Conservation (phyloP, 1,284 basidiomycete genomes). For the Inonotus obliquus region DNA sequence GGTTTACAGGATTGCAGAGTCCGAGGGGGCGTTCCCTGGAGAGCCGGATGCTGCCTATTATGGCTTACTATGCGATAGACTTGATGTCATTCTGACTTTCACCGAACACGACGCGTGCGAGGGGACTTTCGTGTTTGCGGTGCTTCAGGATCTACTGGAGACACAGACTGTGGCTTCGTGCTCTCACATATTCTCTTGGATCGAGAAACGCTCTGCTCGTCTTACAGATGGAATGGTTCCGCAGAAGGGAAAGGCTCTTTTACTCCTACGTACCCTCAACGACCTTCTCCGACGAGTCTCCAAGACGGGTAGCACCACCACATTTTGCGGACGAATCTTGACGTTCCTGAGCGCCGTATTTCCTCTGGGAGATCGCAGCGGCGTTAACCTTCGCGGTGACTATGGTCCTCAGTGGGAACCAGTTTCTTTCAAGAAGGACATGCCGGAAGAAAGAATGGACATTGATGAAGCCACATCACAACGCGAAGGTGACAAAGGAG, state of each 20-base stretch:
- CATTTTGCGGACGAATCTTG: conserved; percentile 85
- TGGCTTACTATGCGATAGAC: conserved; percentile 48
- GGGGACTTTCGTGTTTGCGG: conserved; percentile 48
- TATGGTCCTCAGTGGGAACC: conserved; percentile 78
- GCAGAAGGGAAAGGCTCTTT: conserved; percentile 81
- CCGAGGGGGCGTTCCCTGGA: conserved; percentile 54
- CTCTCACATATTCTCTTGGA: conserved; percentile 80
- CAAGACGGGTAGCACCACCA: conserved; percentile 76
- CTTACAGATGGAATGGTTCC: conserved; percentile 75
- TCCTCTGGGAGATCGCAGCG: conserved; percentile 83
- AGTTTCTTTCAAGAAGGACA: conserved; percentile 36
- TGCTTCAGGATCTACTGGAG: conserved; percentile 75
- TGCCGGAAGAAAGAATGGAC: conserved; percentile 27
- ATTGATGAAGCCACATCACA: conserved; percentile 24
- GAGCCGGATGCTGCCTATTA: conserved; percentile 53
- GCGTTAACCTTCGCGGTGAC: conserved; percentile 86
- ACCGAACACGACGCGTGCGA: conserved; percentile 66
- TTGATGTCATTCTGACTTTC: conserved; percentile 70
- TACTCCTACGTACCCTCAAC: conserved; percentile 80
- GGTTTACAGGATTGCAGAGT: conserved; percentile 65
- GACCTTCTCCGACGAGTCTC: conserved; percentile 81
- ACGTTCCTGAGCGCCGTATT: conserved; percentile 84
- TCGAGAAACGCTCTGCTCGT: conserved; percentile 61
- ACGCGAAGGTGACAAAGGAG: conserved; percentile 35
- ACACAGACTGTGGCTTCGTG: conserved; percentile 78